Percentiles rank a stretch among this genome's conserved stretches.
Conservation (phyloP, 441 rosid species). For the Kokia cookei region DNA sequence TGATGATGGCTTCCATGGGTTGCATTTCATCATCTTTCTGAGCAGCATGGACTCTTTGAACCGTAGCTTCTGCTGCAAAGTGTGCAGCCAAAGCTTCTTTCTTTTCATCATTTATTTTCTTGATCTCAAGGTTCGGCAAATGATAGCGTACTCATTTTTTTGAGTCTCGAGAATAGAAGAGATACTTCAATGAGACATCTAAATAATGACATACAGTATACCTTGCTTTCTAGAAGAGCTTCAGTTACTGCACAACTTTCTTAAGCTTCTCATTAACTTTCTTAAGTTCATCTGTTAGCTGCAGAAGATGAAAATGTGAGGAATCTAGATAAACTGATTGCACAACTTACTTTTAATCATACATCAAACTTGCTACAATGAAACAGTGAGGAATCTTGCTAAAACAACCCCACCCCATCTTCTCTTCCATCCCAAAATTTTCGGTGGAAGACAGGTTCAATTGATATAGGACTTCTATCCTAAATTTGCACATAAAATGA, state of each 20-base stretch:
- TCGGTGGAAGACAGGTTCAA: background rate
- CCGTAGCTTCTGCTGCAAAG: slow-evolving; percentile 98
- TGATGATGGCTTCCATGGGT: slow-evolving; percentile 92
- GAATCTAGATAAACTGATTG: background rate
- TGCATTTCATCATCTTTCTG: slow-evolving; percentile 99
- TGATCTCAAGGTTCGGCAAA: slow-evolving; percentile 86
- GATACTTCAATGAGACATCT: background rate
- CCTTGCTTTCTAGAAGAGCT: slow-evolving; percentile 72
- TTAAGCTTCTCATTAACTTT: slow-evolving; percentile 72
- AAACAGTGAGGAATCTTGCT: too few relatives aligned
- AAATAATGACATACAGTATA: slow-evolving; percentile 15
- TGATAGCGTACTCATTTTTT: too few relatives aligned
- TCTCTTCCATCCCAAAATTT: background rate
- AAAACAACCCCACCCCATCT: too few relatives aligned
- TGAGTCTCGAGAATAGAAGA: too few relatives aligned
- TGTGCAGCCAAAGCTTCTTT: slow-evolving; percentile 96
- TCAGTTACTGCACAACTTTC: slow-evolving; percentile 27
- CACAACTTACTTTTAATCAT: background rate
- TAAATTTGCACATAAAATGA: background rate
- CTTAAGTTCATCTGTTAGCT: slow-evolving; percentile 77
- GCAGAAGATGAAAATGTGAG: background rate
- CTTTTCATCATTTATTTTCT: slow-evolving; percentile 88
- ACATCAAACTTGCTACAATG: too few relatives aligned
- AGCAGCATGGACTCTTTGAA: slow-evolving; percentile 95
- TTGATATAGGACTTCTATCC: background rate